phyloP scores from a whole-genome alignment of 2,329 filamentous ascomycete species.

The Exophiala bonariae region DNA sequence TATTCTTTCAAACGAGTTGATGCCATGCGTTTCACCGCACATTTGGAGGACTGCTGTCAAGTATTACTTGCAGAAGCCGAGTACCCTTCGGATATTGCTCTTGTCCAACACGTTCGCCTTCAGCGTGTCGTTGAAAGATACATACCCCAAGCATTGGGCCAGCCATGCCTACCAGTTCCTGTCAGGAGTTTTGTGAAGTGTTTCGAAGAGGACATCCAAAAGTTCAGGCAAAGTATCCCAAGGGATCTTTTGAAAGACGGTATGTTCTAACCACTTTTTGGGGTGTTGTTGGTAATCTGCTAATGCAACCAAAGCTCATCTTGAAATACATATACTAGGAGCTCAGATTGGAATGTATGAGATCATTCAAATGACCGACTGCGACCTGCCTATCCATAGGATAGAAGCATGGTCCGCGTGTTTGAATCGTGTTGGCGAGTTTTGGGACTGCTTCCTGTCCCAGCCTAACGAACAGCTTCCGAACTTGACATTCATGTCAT shows the following conservation, averaged over 20 bases:
- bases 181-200: slow-evolving; percentile 41
- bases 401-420: slow-evolving; percentile 45
- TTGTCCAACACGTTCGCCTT: slow-evolving; percentile 51
- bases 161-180: slow-evolving; percentile 19
- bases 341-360: slow-evolving; percentile 30
- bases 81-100: slow-evolving; percentile 47
- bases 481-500: slow-evolving; percentile 48
- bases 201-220: slow-evolving; percentile 43
- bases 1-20: slow-evolving; percentile 43
- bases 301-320: slow-evolving; percentile 1
- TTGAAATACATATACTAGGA: slow-evolving; percentile 9
- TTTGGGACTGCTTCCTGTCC: slow-evolving; percentile 51
- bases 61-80: slow-evolving; percentile 47
- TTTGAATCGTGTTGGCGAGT: slow-evolving; percentile 48
- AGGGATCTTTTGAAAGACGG: slow-evolving; percentile 6
- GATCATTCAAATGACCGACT: slow-evolving; percentile 32
- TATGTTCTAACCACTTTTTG: background rate
- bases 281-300: background rate
- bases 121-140: slow-evolving; percentile 50
- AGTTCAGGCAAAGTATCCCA: slow-evolving; percentile 18
- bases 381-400: slow-evolving; percentile 41
- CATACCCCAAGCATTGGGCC: slow-evolving; percentile 19
- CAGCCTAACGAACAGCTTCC: slow-evolving; percentile 46
- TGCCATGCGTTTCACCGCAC: slow-evolving; percentile 51
- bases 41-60: slow-evolving; percentile 53